Evolutionary conservation across 2,329 filamentous ascomycete species (phyloP).

Genomic region (Cryphonectria parasitica): DNA sequence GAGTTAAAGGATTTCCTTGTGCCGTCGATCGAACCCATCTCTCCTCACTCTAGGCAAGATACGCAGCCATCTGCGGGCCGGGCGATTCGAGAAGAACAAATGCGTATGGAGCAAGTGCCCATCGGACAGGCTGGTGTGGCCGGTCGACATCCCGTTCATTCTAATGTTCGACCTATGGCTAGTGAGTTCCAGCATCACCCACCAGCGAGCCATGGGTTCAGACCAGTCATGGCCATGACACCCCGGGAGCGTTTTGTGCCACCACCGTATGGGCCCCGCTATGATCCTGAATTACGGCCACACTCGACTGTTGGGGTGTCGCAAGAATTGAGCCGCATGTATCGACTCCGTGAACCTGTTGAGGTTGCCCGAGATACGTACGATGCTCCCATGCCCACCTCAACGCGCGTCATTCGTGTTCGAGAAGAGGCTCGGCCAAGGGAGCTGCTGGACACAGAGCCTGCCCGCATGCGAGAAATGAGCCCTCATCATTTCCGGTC

Average conservation of each 20-base stretch:
- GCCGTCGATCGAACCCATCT: constrained; percentile 50
- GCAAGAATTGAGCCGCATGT: constrained; percentile 20
- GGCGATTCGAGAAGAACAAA: constrained; percentile 19
- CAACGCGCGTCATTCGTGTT: constrained; percentile 24
- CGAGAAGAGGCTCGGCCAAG: constrained; percentile 18
- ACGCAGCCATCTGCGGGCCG: constrained; percentile 23
- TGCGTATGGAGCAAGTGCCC: constrained; percentile 29
- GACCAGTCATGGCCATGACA: constrained; percentile 9
- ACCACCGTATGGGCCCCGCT: constrained; percentile 12
- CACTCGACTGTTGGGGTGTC: constrained; percentile 7
- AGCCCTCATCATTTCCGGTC: constrained; percentile 20
- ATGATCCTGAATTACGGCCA: constrained; percentile 13
- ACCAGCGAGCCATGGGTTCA: constrained; percentile 3
- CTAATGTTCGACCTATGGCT: constrained; percentile 7
- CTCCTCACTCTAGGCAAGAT: constrained; percentile 36
- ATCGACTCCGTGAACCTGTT: constrained; percentile 25
- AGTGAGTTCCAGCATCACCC: constrained; percentile 9
- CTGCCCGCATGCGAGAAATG: constrained; percentile 13
- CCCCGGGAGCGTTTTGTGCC: constrained; percentile 9
- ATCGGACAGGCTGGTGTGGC: constrained; percentile 19
- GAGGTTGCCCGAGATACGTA: constrained; percentile 5
- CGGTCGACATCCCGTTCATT: not conserved
- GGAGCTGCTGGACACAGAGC: constrained; percentile 11
- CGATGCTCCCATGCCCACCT: constrained; percentile 8
- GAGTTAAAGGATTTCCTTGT: constrained; percentile 49